Evolutionary conservation across 2,329 filamentous ascomycete species (phyloP).

Genomic region (Juglanconis oblonga): DNA sequence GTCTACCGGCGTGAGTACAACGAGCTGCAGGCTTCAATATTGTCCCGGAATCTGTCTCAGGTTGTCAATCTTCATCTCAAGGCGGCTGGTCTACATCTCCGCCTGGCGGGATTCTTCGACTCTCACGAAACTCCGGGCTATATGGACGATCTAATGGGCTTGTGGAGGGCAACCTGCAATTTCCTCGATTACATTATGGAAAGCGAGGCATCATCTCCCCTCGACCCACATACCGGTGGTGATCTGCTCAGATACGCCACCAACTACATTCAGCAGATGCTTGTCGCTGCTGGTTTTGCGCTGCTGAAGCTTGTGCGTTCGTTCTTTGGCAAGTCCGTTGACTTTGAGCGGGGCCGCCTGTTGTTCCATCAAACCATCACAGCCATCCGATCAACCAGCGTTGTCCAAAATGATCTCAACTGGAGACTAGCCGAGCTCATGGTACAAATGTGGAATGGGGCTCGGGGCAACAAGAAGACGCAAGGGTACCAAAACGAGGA

Average conservation of each 20-base stretch:
- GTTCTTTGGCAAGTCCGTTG: slow-evolving; percentile 70
- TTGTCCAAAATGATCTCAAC: slow-evolving; percentile 74
- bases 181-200: slow-evolving; percentile 66
- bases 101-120: slow-evolving; percentile 78
- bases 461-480: slow-evolving; percentile 45
- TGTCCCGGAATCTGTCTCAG: slow-evolving; percentile 56
- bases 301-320: slow-evolving; percentile 76
- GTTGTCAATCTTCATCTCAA: slow-evolving; percentile 65
- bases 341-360: slow-evolving; percentile 63
- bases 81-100: slow-evolving; percentile 71
- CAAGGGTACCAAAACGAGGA: slow-evolving; percentile 49
- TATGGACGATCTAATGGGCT: slow-evolving; percentile 69
- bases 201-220: slow-evolving; percentile 41
- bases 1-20: slow-evolving; percentile 64
- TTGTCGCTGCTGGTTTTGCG: slow-evolving; percentile 76
- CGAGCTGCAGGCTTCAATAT: slow-evolving; percentile 59
- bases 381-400: slow-evolving; percentile 69
- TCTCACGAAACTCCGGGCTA: slow-evolving; percentile 69
- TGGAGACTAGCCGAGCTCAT: slow-evolving; percentile 81
- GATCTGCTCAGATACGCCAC: slow-evolving; percentile 64
- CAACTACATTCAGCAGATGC: slow-evolving; percentile 82
- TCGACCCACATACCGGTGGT: slow-evolving; percentile 43
- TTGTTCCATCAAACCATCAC: slow-evolving; percentile 71
- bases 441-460: slow-evolving; percentile 80
- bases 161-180: slow-evolving; percentile 68